These are phyloP conservation scores for Hypoxylon sp. DNA, from an alignment of 2,329 filamentous ascomycete genomes.

Conservation along the genomic window DNA sequence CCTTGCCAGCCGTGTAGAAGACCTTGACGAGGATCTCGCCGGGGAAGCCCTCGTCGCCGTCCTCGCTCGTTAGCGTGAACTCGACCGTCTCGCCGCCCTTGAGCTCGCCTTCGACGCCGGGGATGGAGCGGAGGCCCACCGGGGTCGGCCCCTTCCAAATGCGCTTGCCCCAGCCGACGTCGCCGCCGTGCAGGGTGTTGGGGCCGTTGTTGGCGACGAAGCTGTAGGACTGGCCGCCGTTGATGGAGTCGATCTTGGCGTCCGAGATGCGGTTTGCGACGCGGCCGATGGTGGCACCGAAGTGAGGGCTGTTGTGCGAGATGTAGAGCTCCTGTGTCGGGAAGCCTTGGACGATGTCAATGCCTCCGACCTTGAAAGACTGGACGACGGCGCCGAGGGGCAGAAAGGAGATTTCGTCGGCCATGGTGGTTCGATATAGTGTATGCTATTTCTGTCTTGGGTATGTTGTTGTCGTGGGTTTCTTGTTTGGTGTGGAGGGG, in stretches of 20 bases:
- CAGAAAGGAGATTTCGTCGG: constrained; percentile 67
- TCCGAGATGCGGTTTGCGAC: constrained; percentile 81
- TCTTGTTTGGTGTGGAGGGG: background rate
- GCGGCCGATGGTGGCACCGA: constrained; percentile 92
- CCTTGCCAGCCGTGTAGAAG: constrained; percentile 78
- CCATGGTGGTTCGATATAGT: constrained; percentile 37
- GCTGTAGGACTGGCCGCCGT: constrained; percentile 70
- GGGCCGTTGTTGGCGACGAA: constrained; percentile 79
- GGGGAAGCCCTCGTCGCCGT: constrained; percentile 91
- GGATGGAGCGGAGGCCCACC: constrained; percentile 59
- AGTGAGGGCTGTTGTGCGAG: constrained; percentile 78
- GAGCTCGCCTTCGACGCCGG: constrained; percentile 57
- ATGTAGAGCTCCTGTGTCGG: constrained; percentile 77
- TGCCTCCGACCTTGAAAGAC: constrained; percentile 76
- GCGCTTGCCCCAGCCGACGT: constrained; percentile 81
- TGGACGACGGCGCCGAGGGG: constrained; percentile 83
- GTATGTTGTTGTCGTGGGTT: constrained; percentile 6
- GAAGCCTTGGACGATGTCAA: constrained; percentile 91
- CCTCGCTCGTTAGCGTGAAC: constrained; percentile 72
- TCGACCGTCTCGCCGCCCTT: constrained; percentile 71
- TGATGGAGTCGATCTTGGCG: constrained; percentile 75
- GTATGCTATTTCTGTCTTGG: background rate
- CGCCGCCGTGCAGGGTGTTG: constrained; percentile 79
- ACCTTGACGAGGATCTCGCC: constrained; percentile 81
- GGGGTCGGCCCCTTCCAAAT: constrained; percentile 76